These are phyloP conservation scores for Chaetoscypha palmicola DNA, from an alignment of 2,329 filamentous ascomycete species.

Conservation along the genomic window DNA sequence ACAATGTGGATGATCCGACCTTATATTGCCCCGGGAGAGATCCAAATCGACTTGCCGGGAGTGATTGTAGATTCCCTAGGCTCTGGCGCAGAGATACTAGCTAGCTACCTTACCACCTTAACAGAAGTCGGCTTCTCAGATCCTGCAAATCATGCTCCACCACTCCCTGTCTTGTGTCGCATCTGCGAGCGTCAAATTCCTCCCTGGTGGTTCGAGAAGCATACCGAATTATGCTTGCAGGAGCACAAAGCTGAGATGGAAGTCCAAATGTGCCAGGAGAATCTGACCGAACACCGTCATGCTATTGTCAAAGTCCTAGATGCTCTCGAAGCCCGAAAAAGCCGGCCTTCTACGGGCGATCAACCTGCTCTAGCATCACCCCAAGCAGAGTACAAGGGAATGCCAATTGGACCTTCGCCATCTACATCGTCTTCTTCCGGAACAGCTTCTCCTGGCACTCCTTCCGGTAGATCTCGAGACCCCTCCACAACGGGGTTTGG, in stretches of 20 bases:
- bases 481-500: conserved; percentile 60
- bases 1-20: conserved; percentile 99
- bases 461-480: conserved; percentile 64
- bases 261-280: conserved; percentile 92
- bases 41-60: conserved; percentile 88
- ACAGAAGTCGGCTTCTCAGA: conserved; percentile 77
- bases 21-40: conserved; percentile 78
- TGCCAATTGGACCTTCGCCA: conserved; percentile 71
- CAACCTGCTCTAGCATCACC: conserved; percentile 38
- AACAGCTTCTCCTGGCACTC: conserved; percentile 62
- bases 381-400: conserved; percentile 77
- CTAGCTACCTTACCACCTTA: conserved; percentile 83
- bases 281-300: conserved; percentile 84
- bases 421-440: conserved; percentile 62
- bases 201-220: conserved; percentile 99
- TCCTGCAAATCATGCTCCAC: conserved; percentile 69
- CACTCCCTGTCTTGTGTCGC: conserved; percentile 80
- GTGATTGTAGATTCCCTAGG: conserved; percentile 89
- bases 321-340: conserved; percentile 73
- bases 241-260: conserved; percentile 97
- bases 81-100: conserved; percentile 88
- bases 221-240: conserved; percentile 90
- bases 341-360: conserved; percentile 53
- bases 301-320: conserved; percentile 93
- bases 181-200: conserved; percentile 97